phyloP scores from a whole-genome alignment of 176 grass and related monocot species.

The Carex cristatella region DNA sequence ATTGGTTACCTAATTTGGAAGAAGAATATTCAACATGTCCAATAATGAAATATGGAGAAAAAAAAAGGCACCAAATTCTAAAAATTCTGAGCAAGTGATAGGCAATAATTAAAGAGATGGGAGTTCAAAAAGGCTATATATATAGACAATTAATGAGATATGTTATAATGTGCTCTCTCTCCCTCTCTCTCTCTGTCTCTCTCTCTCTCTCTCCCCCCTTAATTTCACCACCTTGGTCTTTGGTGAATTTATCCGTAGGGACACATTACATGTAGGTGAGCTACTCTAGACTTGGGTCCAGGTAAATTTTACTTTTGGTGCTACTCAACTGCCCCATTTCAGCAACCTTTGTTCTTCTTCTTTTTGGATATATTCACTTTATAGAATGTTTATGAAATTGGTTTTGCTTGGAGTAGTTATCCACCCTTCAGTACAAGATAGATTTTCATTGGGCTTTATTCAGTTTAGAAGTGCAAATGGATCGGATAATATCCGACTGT shows the following conservation, averaged over 20 bases:
- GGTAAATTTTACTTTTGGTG: conserved; percentile 12
- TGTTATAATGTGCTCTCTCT: neutral
- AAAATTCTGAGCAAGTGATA: neutral
- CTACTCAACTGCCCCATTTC: conserved; percentile 19
- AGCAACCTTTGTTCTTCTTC: conserved; percentile 11
- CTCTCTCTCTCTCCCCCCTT: neutral
- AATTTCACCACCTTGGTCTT: neutral
- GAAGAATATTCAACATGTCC: neutral
- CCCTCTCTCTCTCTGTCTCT: no score
- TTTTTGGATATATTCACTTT: conserved; percentile 22
- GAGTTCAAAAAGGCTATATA: conserved; percentile 14
- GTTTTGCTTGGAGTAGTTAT: neutral
- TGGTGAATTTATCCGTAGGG: neutral
- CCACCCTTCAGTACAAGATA: neutral
- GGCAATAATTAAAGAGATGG: conserved; percentile 19
- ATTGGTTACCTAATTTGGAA: neutral
- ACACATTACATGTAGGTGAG: neutral
- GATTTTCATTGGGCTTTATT: neutral
- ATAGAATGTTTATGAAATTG: neutral
- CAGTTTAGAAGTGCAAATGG: neutral
- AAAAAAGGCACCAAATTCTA: neutral
- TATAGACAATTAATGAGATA: conserved; percentile 4
- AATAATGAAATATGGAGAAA: neutral
- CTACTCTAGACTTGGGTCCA: conserved; percentile 14
- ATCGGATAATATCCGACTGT: no score